These are phyloP conservation scores for Paraconiothyrium brasiliense DNA, from an alignment of 2,329 filamentous ascomycete genomes.

Conservation along the genomic window DNA sequence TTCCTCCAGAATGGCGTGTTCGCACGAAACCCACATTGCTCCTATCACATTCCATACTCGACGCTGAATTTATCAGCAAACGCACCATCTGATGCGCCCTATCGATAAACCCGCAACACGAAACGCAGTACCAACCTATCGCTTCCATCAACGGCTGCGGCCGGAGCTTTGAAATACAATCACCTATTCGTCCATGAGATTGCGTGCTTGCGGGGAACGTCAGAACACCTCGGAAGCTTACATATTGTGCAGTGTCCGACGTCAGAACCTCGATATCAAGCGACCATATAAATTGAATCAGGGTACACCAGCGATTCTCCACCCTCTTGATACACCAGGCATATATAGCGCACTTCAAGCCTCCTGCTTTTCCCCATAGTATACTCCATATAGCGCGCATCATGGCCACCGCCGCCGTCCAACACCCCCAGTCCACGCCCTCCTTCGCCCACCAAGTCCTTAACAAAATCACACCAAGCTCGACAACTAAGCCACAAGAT, in stretches of 20 bases:
- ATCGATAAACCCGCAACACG: background rate
- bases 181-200: constrained; percentile 26
- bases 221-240: constrained; percentile 30
- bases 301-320: background rate
- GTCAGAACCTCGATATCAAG: constrained; percentile 8
- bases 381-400: background rate
- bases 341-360: background rate
- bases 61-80: background rate
- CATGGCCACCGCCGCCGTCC: constrained; percentile 43
- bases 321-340: no score
- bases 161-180: constrained; percentile 29
- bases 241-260: constrained; percentile 24
- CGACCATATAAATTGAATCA: constrained; percentile 9
- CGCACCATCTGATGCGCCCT: background rate
- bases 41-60: background rate
- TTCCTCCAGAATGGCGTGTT: background rate
- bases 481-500: constrained; percentile 26
- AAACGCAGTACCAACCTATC: constrained; percentile 6
- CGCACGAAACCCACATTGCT: background rate
- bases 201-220: constrained; percentile 46
- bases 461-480: constrained; percentile 16
- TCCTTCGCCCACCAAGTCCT: constrained; percentile 27
- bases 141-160: constrained; percentile 4
- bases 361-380: background rate
- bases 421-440: constrained; percentile 30